Conservation (phyloP, 148 eudicot species). For the Rhododendron griersonianum region DNA sequence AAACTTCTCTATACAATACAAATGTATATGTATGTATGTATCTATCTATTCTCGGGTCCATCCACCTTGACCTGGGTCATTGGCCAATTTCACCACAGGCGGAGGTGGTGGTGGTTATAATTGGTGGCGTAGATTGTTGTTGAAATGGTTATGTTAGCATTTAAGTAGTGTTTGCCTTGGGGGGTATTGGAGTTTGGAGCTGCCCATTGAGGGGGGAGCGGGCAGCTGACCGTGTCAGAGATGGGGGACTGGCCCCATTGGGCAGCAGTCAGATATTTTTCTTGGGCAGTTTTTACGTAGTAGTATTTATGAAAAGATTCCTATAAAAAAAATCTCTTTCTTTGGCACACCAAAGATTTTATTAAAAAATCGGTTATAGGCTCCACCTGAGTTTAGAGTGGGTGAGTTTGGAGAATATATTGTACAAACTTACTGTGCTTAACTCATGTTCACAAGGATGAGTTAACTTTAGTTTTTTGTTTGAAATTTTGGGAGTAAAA, state of each 20-base stretch:
- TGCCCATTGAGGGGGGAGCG: not conserved
- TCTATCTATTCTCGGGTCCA: not conserved
- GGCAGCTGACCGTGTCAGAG: constrained; percentile 33
- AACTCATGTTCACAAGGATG: not conserved
- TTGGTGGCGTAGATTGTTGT: constrained; percentile 7
- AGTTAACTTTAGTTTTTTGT: not conserved
- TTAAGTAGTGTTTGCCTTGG: constrained; percentile 1
- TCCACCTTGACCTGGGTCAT: constrained; percentile 10
- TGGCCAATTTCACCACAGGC: constrained; percentile 21
- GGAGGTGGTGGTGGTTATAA: constrained; percentile 25
- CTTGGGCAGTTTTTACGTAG: constrained; percentile 13
- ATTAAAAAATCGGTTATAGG: not conserved
- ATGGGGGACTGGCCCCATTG: constrained; percentile 4
- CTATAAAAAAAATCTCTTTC: not conserved
- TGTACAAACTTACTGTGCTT: not conserved
- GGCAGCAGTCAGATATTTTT: constrained; percentile 39
- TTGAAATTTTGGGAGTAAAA: too few relatives aligned
- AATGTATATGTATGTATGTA: not conserved
- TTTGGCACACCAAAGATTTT: not conserved
- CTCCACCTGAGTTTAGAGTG: not conserved
- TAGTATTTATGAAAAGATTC: not conserved
- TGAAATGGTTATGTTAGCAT: constrained; percentile 10
- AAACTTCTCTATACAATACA: not conserved
- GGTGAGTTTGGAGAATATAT: not conserved
- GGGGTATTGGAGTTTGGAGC: constrained; percentile 20